Evolutionary conservation across 345 rosid genomes (phyloP), one percentile per base, ranked within the genome.

Genomic region (Bruguiera gymnorhiza): DNA sequence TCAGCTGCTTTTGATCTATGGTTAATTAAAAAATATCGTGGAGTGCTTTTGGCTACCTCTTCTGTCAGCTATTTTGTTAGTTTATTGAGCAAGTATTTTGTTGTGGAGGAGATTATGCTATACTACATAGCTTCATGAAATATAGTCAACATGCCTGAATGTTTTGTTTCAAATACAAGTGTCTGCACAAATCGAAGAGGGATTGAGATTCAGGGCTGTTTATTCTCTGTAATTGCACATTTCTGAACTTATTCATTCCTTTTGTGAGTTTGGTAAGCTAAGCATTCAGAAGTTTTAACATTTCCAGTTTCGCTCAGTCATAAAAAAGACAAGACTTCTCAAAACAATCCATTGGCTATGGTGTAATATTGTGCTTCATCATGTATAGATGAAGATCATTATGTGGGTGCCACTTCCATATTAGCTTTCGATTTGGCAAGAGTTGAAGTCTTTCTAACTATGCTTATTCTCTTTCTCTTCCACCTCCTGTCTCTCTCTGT

Each of bases 1-100:
- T 70, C 61, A 8, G 37, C 69, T 70, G 60, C 58, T 56, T 67
- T 60, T 60, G 29, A 43, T 13, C 18, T 43, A 43, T 21, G 11
- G 20, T 18, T 24, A 5, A 15, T 60, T 56, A 8, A 31, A 32
- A 21, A 6, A 24, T 24, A 11, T 73, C 4, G 13, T 53, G 36
- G n/a, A 21, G 56, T 21, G 3, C 18, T 23, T 6, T 73, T 39
- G 63, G 24, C 23, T 26, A 24, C 50, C 18, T 43, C 50, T 43
- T 43, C 50, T 43, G 19, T 43, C 18, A 13, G 50, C 5, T 43
- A 4, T 43, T 43, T 43, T 43, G 50, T 11, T 43, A 13, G 50
- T 43, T 43, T 43, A 43, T 15, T 43, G 18, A 43, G 18, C 16
- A 43, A 43, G 50, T 43, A 0, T 43, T 43, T 13, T 43, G 19